phyloP scores from a whole-genome alignment of 495 filamentous ascomycete species.

The Aspergillus biplanus region DNA sequence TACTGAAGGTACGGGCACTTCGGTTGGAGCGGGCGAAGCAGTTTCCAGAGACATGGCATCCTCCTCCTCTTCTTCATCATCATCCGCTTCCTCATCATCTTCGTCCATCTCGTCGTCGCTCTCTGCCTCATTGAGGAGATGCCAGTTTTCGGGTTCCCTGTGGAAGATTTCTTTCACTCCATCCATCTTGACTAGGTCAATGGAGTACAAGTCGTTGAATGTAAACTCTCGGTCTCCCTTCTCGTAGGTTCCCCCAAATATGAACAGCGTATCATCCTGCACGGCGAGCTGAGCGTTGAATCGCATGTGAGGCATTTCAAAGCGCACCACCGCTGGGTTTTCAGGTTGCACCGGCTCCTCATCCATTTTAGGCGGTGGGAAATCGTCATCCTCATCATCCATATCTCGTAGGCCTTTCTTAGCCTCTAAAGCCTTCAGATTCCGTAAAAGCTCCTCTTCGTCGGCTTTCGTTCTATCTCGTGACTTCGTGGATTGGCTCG shows the following conservation, averaged over 20 bases:
- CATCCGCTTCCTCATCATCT: slow-evolving; percentile 69
- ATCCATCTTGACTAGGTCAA: slow-evolving; percentile 90
- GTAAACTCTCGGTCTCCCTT: slow-evolving; percentile 93
- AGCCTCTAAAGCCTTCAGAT: slow-evolving; percentile 78
- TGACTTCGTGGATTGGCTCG: slow-evolving; percentile 57
- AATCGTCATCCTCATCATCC: slow-evolving; percentile 57
- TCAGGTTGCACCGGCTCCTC: slow-evolving; percentile 57
- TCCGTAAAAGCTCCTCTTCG: slow-evolving; percentile 86
- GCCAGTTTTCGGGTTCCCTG: slow-evolving; percentile 83
- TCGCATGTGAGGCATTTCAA: slow-evolving; percentile 81
- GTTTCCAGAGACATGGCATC: slow-evolving; percentile 48
- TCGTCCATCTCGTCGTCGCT: slow-evolving; percentile 72
- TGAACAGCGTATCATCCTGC: slow-evolving; percentile 88
- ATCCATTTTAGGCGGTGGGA: slow-evolving; percentile 49
- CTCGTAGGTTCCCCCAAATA: slow-evolving; percentile 94
- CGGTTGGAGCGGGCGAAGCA: slow-evolving; percentile 40
- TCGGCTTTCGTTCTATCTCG: slow-evolving; percentile 77
- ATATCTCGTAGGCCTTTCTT: slow-evolving; percentile 59
- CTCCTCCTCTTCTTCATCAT: slow-evolving; percentile 47
- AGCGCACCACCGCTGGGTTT: slow-evolving; percentile 54
- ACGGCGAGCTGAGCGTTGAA: slow-evolving; percentile 91
- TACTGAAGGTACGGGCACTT: slow-evolving; percentile 42
- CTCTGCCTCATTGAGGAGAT: slow-evolving; percentile 69
- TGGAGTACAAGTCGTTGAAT: slow-evolving; percentile 89
- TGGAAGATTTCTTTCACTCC: slow-evolving; percentile 88